A percentile compares a stretch with the other conserved stretches of the same genome.
These are phyloP conservation scores for Phytophthora tubulina DNA, from an alignment of 352 stramenopile species.

Conservation along the genomic window DNA sequence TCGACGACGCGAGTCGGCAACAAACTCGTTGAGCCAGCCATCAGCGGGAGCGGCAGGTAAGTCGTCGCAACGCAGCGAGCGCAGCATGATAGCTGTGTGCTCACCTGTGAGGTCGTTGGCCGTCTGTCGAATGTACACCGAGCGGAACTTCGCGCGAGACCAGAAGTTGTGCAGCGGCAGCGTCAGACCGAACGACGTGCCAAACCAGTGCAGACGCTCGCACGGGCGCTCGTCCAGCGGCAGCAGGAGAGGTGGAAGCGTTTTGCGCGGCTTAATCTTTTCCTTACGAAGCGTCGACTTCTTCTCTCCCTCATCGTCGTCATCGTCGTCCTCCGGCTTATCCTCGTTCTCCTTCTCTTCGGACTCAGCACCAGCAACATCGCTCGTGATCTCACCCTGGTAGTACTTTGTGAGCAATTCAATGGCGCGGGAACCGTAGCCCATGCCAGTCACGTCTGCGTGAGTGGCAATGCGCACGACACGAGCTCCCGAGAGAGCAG, in stretches of 20 bases:
- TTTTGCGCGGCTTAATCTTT: conserved; percentile 96
- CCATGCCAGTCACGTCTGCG: conserved; percentile 96
- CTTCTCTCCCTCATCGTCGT: conserved; percentile 58
- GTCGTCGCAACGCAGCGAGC: conserved; percentile 77
- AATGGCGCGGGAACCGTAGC: conserved; percentile 97
- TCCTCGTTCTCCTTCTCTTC: conserved; percentile 44
- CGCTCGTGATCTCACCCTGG: conserved; percentile 94
- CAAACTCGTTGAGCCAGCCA: conserved; percentile 96
- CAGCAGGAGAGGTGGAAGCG: conserved; percentile 97
- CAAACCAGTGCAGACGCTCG: conserved; percentile 98
- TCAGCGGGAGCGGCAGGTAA: conserved; percentile 76
- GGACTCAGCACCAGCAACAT: conserved; percentile 47
- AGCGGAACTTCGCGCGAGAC: conserved; percentile 93
- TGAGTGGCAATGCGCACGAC: conserved; percentile 99
- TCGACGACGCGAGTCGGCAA: conserved; percentile 93
- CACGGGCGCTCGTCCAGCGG: conserved; percentile 94
- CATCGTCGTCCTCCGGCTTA: conserved; percentile 43
- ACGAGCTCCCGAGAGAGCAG: conserved; percentile 95
- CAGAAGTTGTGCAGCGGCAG: conserved; percentile 98
- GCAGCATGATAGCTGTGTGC: conserved; percentile 96
- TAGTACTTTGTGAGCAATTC: conserved; percentile 98
- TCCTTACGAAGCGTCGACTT: conserved; percentile 72
- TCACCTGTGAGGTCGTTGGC: conserved; percentile 99
- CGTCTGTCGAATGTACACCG: conserved; percentile 99
- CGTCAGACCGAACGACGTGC: conserved; percentile 98